Conservation (phyloP, 1,284 basidiomycete genomes). For the Pterulicium gracile region DNA sequence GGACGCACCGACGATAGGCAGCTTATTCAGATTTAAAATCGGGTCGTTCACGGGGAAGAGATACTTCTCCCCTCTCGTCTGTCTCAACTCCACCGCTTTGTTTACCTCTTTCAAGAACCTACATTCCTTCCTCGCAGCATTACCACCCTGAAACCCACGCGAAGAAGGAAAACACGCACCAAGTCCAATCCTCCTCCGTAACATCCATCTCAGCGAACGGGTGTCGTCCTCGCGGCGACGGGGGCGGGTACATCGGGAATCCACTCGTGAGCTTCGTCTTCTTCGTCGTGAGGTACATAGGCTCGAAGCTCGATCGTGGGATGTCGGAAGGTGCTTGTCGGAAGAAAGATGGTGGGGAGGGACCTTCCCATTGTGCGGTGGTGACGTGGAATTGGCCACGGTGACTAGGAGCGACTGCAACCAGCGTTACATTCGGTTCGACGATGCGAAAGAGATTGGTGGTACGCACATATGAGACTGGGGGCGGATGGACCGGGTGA, state of each 20-base stretch:
- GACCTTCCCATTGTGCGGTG: too few species aligned
- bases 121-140: not conserved
- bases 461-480: too few species aligned
- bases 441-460: too few species aligned
- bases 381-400: too few species aligned
- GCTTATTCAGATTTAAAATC: not conserved
- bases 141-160: not conserved
- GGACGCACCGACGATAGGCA: not conserved
- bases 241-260: slow-evolving; percentile 20
- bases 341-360: slow-evolving; percentile 16
- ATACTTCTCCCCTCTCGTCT: slow-evolving; percentile 13
- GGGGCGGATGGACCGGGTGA: too few species aligned
- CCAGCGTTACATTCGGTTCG: too few species aligned
- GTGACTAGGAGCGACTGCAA: too few species aligned
- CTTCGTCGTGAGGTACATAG: slow-evolving; percentile 20
- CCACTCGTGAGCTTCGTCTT: slow-evolving; percentile 11
- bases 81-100: slow-evolving; percentile 13
- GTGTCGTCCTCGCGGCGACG: slow-evolving; percentile 14
- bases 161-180: slow-evolving; percentile 11
- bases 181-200: slow-evolving; percentile 20
- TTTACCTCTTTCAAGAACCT: slow-evolving; percentile 20
- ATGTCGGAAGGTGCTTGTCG: slow-evolving; percentile 13
- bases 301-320: slow-evolving; percentile 14
- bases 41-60: slow-evolving; percentile 3
- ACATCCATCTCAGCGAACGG: slow-evolving; percentile 21